Percentiles rank a stretch among this genome's conserved stretches.
These are phyloP conservation scores for Cytospora schulzeri DNA, from an alignment of 2,329 filamentous ascomycete genomes.

Conservation along the genomic window DNA sequence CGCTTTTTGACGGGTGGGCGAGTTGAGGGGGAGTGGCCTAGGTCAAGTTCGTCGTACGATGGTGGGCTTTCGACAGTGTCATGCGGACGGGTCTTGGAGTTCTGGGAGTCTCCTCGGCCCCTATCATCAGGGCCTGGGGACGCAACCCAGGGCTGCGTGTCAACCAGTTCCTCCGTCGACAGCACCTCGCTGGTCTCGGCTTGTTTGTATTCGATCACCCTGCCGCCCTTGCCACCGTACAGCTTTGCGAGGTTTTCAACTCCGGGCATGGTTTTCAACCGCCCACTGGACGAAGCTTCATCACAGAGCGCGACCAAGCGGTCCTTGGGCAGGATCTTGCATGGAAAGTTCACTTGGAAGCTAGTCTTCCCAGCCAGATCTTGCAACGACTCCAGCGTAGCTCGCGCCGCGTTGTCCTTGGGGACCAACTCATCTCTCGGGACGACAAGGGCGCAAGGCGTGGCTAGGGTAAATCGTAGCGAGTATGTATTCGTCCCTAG, in stretches of 20 bases:
- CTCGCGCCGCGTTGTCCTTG: constrained; percentile 17
- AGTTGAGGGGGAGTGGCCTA: constrained; percentile 5
- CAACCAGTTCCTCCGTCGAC: not conserved
- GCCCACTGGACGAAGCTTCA: constrained; percentile 9
- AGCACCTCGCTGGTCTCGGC: too few species aligned
- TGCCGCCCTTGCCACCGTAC: constrained; percentile 23
- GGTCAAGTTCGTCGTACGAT: constrained; percentile 15
- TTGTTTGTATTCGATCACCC: constrained; percentile 1
- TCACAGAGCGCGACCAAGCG: constrained; percentile 15
- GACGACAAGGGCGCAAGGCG: constrained; percentile 15
- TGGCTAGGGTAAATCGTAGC: constrained; percentile 8
- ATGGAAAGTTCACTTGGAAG: constrained; percentile 17
- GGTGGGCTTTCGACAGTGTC: constrained; percentile 13
- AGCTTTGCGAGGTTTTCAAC: constrained; percentile 17
- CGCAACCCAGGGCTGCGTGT: not conserved
- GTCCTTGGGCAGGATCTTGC: constrained; percentile 5
- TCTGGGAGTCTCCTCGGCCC: not conserved
- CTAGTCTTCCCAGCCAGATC: constrained; percentile 3
- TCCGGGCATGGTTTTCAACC: constrained; percentile 9
- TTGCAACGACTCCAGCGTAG: constrained; percentile 7
- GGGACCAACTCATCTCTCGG: constrained; percentile 13
- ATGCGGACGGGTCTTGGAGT: not conserved
- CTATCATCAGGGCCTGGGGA: not conserved
- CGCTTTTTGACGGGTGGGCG: constrained; percentile 21
- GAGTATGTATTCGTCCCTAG: constrained; percentile 14